A percentile compares a stretch with the other conserved stretches of the same genome.
Evolutionary conservation across 257 asterid genomes (phyloP).

Genomic region (Solanum verrucosum): DNA sequence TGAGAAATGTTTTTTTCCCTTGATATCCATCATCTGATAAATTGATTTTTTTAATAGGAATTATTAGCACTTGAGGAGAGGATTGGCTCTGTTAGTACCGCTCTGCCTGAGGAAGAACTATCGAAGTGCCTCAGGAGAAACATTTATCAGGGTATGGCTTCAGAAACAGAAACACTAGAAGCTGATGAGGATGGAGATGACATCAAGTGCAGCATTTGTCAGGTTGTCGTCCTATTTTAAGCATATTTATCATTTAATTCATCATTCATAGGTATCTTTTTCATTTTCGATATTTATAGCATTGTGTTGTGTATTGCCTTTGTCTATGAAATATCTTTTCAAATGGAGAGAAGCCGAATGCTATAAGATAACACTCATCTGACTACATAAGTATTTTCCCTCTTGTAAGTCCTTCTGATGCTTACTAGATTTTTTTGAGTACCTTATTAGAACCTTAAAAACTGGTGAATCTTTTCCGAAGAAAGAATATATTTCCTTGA

Average conservation of each 20-base stretch:
- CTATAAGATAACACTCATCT: background rate
- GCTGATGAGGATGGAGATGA: slow-evolving; percentile 38
- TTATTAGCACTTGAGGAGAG: slow-evolving; percentile 84
- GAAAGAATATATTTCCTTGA: background rate
- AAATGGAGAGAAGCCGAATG: background rate
- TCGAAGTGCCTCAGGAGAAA: slow-evolving; percentile 52
- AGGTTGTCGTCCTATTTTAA: slow-evolving; percentile 29
- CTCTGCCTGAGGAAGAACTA: slow-evolving; percentile 68
- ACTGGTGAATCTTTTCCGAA: background rate
- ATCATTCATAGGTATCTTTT: background rate
- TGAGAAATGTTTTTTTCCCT: background rate
- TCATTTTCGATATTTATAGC: background rate
- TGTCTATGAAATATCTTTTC: background rate
- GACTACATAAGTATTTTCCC: background rate
- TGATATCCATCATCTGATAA: background rate
- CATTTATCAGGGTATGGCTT: slow-evolving; percentile 20
- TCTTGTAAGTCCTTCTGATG: background rate
- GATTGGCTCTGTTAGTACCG: slow-evolving; percentile 91
- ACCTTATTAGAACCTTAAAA: background rate
- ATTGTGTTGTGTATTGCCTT: background rate
- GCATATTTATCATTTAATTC: background rate
- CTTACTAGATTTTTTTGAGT: background rate
- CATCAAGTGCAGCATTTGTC: slow-evolving; percentile 79
- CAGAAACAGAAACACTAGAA: slow-evolving; percentile 14
- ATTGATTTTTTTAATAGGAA: slow-evolving; percentile 35